These are phyloP conservation scores for Botrytis byssoidea DNA, from an alignment of 2,329 filamentous ascomycete genomes.

Conservation along the genomic window DNA sequence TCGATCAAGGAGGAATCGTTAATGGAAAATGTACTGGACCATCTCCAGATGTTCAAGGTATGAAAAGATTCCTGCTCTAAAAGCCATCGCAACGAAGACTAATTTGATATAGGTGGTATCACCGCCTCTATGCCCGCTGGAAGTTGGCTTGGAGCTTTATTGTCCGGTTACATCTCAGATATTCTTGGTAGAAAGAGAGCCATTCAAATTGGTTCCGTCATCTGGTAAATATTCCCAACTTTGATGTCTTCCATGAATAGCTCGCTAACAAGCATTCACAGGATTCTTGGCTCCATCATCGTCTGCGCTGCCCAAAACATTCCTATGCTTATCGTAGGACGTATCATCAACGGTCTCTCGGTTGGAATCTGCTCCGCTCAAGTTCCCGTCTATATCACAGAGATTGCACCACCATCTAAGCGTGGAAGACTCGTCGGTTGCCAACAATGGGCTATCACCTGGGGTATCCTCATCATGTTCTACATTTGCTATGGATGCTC, in stretches of 20 bases:
- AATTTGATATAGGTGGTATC: conserved; percentile 59
- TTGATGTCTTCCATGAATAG: not conserved
- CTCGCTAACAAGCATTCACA: conserved; percentile 40
- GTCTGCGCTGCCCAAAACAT: conserved; percentile 56
- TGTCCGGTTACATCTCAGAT: conserved; percentile 60
- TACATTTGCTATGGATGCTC: conserved; percentile 59
- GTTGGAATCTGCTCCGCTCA: conserved; percentile 63
- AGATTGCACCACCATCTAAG: conserved; percentile 57
- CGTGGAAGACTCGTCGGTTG: conserved; percentile 67
- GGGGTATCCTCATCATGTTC: conserved; percentile 69
- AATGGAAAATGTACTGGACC: conserved; percentile 54
- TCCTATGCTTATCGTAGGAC: conserved; percentile 52
- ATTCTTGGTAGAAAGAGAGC: conserved; percentile 49
- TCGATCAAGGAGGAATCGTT: conserved; percentile 41
- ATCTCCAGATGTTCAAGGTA: conserved; percentile 37
- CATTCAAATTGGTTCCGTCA: conserved; percentile 48
- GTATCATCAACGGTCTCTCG: conserved; percentile 61
- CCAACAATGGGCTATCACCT: conserved; percentile 62
- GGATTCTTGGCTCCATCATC: conserved; percentile 60
- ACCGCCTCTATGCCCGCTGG: conserved; percentile 70
- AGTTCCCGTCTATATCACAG: conserved; percentile 67
- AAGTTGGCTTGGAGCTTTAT: conserved; percentile 63
- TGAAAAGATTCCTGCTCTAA: conserved; percentile 35
- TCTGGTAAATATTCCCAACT: conserved; percentile 41
- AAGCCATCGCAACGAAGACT: conserved; percentile 46